Percentiles rank a stretch among this genome's conserved stretches.
Evolutionary conservation across 495 filamentous ascomycete genomes (phyloP).

Genomic region (Parathielavia hyrcaniae): DNA sequence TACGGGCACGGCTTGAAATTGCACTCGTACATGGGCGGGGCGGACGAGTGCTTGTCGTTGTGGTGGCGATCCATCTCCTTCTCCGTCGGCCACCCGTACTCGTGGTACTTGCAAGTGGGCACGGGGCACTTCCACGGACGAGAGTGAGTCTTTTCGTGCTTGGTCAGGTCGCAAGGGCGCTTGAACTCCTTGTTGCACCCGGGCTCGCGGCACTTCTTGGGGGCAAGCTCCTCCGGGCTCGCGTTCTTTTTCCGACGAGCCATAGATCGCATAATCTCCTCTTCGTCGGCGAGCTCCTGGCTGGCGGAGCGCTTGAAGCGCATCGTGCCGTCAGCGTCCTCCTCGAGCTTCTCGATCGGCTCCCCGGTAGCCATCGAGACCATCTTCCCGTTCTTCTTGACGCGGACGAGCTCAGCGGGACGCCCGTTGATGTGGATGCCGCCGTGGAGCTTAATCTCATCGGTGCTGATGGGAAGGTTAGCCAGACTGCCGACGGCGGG

Average conservation of each 20-base stretch:
- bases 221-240: slow-evolving; percentile 63
- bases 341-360: slow-evolving; percentile 43
- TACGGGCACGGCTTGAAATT: slow-evolving; percentile 82
- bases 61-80: slow-evolving; percentile 93
- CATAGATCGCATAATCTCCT: slow-evolving; percentile 79
- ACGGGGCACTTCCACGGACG: slow-evolving; percentile 90
- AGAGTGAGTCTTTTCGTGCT: slow-evolving; percentile 96
- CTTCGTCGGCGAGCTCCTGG: slow-evolving; percentile 57
- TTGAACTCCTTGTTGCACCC: slow-evolving; percentile 87
- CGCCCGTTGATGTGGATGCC: slow-evolving; percentile 71
- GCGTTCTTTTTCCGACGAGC: slow-evolving; percentile 78
- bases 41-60: slow-evolving; percentile 88
- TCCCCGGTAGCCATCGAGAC: slow-evolving; percentile 65
- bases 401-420: slow-evolving; percentile 68
- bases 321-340: slow-evolving; percentile 39
- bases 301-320: slow-evolving; percentile 58
- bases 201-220: slow-evolving; percentile 58
- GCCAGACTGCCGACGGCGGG: slow-evolving; percentile 14
- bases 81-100: slow-evolving; percentile 89
- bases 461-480: slow-evolving; percentile 49
- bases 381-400: slow-evolving; percentile 66
- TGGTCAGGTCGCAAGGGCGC: slow-evolving; percentile 83
- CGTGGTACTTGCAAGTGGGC: slow-evolving; percentile 73
- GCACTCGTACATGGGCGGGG: slow-evolving; percentile 72
- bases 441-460: slow-evolving; percentile 65